Percentiles rank a stretch among this genome's conserved stretches.
phyloP scores from a whole-genome alignment of 1,284 basidiomycete species.

The Vanrija pseudolonga region DNA sequence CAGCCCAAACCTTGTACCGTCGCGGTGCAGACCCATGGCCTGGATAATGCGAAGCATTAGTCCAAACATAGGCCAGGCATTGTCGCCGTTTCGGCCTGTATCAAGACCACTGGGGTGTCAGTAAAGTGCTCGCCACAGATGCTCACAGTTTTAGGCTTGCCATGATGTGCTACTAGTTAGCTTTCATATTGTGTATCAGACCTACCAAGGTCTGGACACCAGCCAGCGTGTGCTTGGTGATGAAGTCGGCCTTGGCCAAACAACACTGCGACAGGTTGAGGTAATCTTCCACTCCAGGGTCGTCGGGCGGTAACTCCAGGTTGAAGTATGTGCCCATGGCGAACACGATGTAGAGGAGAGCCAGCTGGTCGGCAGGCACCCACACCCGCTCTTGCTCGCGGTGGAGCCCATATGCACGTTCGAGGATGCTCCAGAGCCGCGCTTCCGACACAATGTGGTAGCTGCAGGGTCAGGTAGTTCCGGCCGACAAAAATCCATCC shows the following conservation, averaged over 20 bases:
- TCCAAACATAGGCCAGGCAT: conserved; percentile 3
- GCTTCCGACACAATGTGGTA: no score
- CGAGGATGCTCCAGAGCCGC: no score
- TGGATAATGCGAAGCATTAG: conserved; percentile 3
- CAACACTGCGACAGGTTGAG: conserved; percentile 15
- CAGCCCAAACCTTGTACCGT: conserved; percentile 4
- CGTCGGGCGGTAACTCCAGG: conserved; percentile 19
- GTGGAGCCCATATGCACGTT: background rate
- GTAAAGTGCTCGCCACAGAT: background rate
- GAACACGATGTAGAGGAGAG: conserved; percentile 10
- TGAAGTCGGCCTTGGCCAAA: conserved; percentile 13
- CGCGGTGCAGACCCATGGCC: conserved; percentile 12
- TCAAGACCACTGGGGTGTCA: background rate
- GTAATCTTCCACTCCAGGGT: conserved; percentile 16
- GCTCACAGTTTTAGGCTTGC: conserved; percentile 14
- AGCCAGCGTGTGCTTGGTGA: conserved; percentile 14
- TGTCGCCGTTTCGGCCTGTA: background rate
- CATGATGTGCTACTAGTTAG: conserved; percentile 13
- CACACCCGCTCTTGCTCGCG: background rate
- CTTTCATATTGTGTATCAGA: background rate
- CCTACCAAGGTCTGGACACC: conserved; percentile 8
- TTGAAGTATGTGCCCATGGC: conserved; percentile 16
- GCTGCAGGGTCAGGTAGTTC: background rate
- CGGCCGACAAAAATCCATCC: no score
- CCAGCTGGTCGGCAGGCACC: conserved; percentile 7